Evolutionary conservation across 2,329 filamentous ascomycete genomes (phyloP).

Genomic region (Bertia moriformis): DNA sequence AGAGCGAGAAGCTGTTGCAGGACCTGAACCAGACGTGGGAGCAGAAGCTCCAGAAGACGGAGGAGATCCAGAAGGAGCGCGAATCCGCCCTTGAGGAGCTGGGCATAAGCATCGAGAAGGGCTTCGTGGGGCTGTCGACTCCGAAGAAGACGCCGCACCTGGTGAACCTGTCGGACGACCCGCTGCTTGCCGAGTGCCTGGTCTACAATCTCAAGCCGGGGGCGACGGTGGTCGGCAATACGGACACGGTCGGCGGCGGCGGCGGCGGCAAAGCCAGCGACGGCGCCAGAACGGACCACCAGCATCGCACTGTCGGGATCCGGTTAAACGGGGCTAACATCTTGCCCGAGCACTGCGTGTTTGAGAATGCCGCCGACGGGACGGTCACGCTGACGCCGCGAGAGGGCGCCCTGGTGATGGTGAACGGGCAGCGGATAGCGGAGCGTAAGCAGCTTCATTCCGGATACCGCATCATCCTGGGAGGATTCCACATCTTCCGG

Average conservation of each 20-base stretch:
- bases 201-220: slow-evolving; percentile 98
- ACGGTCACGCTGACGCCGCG: slow-evolving; percentile 79
- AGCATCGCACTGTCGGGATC: slow-evolving; percentile 82
- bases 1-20: slow-evolving; percentile 88
- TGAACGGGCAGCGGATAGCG: slow-evolving; percentile 81
- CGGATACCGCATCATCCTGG: slow-evolving; percentile 85
- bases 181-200: slow-evolving; percentile 82
- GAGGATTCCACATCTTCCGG: slow-evolving; percentile 95
- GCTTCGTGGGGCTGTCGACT: slow-evolving; percentile 84
- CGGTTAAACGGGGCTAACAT: slow-evolving; percentile 88
- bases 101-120: slow-evolving; percentile 97
- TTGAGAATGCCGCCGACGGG: slow-evolving; percentile 76
- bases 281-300: slow-evolving; percentile 50
- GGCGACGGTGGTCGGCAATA: slow-evolving; percentile 84
- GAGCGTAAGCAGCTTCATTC: slow-evolving; percentile 76
- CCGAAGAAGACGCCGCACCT: slow-evolving; percentile 99
- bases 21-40: slow-evolving; percentile 99
- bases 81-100: slow-evolving; percentile 90
- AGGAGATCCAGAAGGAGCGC: slow-evolving; percentile 93
- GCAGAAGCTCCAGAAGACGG: slow-evolving; percentile 84
- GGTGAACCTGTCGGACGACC: slow-evolving; percentile 92
- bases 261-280: too few relatives aligned
- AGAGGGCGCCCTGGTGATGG: slow-evolving; percentile 93
- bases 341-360: slow-evolving; percentile 78
- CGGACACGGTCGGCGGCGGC: slow-evolving; percentile 73